Evolutionary conservation across 202 grass and related monocot genomes (phyloP).

Genomic region (Cymbopogon flexuosus): DNA sequence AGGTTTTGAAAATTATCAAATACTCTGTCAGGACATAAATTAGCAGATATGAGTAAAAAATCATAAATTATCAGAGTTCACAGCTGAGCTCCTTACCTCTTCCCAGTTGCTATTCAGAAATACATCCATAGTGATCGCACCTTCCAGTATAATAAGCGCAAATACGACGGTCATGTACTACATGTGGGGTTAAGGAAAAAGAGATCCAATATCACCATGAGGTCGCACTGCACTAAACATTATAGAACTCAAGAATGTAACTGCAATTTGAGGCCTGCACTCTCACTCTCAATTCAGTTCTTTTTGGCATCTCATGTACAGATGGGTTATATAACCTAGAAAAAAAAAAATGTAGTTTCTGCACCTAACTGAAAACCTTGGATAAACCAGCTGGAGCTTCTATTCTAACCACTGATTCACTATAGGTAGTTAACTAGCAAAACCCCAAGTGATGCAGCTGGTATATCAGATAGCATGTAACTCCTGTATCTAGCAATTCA

Average conservation of each 20-base stretch:
- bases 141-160: conserved; percentile 67
- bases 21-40: conserved; percentile 33
- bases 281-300: not conserved
- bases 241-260: not conserved
- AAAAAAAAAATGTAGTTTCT: not conserved
- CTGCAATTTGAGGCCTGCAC: not conserved
- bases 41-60: not conserved
- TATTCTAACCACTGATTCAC: not conserved
- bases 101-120: conserved; percentile 89
- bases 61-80: not conserved
- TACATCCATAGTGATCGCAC: conserved; percentile 58
- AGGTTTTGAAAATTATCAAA: conserved; percentile 20
- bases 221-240: not conserved
- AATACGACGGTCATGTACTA: conserved; percentile 68
- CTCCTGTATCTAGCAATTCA: conserved; percentile 16
- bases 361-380: not conserved
- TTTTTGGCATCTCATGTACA: not conserved
- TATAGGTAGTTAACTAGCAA: not conserved
- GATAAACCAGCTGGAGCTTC: not conserved
- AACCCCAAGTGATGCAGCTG: not conserved
- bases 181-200: conserved; percentile 49
- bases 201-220: not conserved
- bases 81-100: conserved; percentile 48
- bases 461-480: not conserved
- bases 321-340: not conserved